phyloP scores from a whole-genome alignment of 495 filamentous ascomycete species.

The Tuber borchii region DNA sequence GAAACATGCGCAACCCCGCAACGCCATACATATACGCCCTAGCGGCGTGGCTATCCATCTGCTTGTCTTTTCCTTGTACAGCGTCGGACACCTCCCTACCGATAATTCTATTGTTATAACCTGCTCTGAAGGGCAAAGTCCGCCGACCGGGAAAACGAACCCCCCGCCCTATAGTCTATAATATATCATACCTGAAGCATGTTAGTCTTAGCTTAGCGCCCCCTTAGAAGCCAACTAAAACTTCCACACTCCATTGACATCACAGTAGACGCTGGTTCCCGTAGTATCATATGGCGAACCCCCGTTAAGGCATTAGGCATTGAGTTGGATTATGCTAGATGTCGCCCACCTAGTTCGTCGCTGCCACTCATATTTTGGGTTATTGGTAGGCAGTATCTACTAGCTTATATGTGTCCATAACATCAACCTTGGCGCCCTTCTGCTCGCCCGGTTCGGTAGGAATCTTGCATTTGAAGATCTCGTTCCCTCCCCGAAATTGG shows the following conservation, averaged over 20 bases:
- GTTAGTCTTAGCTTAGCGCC: conserved; percentile 45
- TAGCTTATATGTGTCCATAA: conserved; percentile 60
- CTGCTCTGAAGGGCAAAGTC: conserved; percentile 61
- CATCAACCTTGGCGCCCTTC: conserved; percentile 52
- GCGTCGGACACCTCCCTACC: conserved; percentile 57
- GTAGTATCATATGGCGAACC: conserved; percentile 57
- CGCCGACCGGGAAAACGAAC: conserved; percentile 54
- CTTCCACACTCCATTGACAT: conserved; percentile 26
- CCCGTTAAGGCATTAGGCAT: conserved; percentile 57
- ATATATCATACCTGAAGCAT: conserved; percentile 42
- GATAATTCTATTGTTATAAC: conserved; percentile 48
- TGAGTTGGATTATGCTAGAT: conserved; percentile 52
- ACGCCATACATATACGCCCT: background rate
- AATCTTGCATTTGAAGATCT: conserved; percentile 56
- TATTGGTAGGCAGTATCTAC: conserved; percentile 35
- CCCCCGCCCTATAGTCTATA: conserved; percentile 22
- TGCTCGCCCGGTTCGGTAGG: conserved; percentile 47
- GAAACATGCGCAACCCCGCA: background rate
- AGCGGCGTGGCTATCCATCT: conserved; percentile 17
- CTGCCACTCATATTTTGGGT: background rate
- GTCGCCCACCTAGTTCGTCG: conserved; percentile 50
- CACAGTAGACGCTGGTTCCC: conserved; percentile 53
- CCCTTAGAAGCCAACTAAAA: background rate
- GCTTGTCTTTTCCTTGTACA: conserved; percentile 48
- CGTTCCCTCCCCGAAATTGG: no score